Evolutionary conservation across 73 alveolate species (phyloP).

Genomic region (Blepharisma stoltei): DNA sequence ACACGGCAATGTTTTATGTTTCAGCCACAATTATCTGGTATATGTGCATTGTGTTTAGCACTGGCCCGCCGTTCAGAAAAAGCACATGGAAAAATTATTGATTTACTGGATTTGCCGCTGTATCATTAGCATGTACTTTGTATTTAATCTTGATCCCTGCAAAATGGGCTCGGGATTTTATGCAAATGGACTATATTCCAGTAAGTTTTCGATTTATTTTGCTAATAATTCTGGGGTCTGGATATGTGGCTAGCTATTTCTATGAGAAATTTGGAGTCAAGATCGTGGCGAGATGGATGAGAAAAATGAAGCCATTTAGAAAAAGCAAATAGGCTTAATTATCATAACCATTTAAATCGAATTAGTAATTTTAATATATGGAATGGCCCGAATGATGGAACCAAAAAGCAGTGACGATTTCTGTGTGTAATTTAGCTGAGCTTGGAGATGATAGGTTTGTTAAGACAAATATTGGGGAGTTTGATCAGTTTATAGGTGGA

Average conservation of each 20-base stretch:
- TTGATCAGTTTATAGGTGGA: neutral
- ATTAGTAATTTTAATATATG: neutral
- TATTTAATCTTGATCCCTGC: conserved; percentile 15
- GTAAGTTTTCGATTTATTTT: no score
- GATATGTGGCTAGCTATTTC: no score
- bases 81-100: neutral
- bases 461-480: neutral
- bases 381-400: conserved; percentile 9
- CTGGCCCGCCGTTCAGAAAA: conserved; percentile 26
- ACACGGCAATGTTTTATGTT: no score
- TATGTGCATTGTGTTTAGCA: conserved; percentile 18
- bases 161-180: no score
- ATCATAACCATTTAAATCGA: no score
- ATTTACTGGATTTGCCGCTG: conserved; percentile 6
- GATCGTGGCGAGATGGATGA: no score
- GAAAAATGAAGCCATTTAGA: no score
- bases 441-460: neutral
- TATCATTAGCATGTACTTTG: neutral
- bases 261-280: no score
- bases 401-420: neutral
- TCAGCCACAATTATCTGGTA: no score
- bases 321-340: no score
- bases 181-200: no score
- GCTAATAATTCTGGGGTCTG: no score
- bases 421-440: neutral